These are phyloP conservation scores for Candida sojae DNA, from an alignment of 1,139 yeast species.

Conservation along the genomic window DNA sequence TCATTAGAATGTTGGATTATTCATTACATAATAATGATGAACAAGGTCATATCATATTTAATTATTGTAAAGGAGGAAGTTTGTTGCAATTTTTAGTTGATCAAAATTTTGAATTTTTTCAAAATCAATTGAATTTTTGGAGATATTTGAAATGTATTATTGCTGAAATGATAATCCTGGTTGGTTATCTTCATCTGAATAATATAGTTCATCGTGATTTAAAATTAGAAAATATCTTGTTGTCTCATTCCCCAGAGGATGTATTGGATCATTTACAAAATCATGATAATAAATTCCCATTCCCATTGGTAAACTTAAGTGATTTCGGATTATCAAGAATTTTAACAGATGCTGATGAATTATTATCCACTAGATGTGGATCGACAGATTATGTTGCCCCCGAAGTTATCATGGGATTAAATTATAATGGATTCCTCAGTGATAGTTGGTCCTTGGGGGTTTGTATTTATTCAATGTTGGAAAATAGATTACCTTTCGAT, in stretches of 20 bases:
- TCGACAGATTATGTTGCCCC: slow-evolving; percentile 96
- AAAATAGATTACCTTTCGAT: slow-evolving; percentile 88
- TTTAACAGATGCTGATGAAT: slow-evolving; percentile 57
- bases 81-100: slow-evolving; percentile 61
- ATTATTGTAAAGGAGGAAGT: slow-evolving; percentile 85
- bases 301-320: slow-evolving; percentile 54
- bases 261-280: slow-evolving; percentile 8
- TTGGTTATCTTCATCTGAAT: slow-evolving; percentile 68
- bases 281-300: slow-evolving; percentile 7
- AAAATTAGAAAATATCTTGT: slow-evolving; percentile 76
- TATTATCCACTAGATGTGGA: slow-evolving; percentile 86
- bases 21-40: neutral
- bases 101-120: slow-evolving; percentile 14
- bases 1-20: slow-evolving; percentile 37
- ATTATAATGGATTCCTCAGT: slow-evolving; percentile 85
- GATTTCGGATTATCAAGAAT: slow-evolving; percentile 87
- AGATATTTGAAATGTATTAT: slow-evolving; percentile 59
- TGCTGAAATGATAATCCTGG: slow-evolving; percentile 68
- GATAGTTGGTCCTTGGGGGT: slow-evolving; percentile 97
- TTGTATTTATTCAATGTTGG: slow-evolving; percentile 77
- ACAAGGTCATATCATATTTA: slow-evolving; percentile 55
- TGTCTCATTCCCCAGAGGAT: slow-evolving; percentile 34
- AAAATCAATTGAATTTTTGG: slow-evolving; percentile 32
- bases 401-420: slow-evolving; percentile 83
- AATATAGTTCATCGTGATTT: slow-evolving; percentile 83